Base-by-base conservation (phyloP, 1,284 basidiomycete species). In the Rhodofomes roseus region DNA sequence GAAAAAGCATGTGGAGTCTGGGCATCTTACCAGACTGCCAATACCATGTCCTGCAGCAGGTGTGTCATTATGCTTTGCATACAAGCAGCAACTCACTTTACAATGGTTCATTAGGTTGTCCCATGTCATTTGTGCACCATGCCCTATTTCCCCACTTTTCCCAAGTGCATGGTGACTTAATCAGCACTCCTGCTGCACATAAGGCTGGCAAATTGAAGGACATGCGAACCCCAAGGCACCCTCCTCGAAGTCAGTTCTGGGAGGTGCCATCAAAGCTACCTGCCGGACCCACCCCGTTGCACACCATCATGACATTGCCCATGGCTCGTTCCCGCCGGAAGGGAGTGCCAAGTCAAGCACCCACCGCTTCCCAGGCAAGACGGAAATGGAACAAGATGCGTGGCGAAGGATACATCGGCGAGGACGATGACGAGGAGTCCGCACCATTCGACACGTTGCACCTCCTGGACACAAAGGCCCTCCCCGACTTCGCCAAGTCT, bases 1-100 rank as follows among this genome's bases (percentile, higher is more conserved):
- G n/a, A 40, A 56, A 27, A 36, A 61, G n/a, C 69, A 70, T 34
- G 44, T 69, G 8, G 56, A 63, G 22, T 55, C 61, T 4, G 66
- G 63, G 48, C 69, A 70, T 53, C 44, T 68, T 54, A 59, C 61
- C 8, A 56, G 65, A 25, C 25, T 66, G 1, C 39, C 55, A 4
- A 48, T 70, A 16, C 64, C 65, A 52, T 70, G 69, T 40, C 69
- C 68, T 6, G 39, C 65, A 14, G 40, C 60, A 60, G 68, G 69
- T 67, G 36, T 46, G 50, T 11, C 41, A 46, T 23, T 31, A 41
- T 16, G 4, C n/a, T 9, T 5, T 20, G 18, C 2, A 31, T 20
- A 22, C 4, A 29, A n/a, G 31, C 37, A 31, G n/a, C 48, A 22
- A 34, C 23, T 16, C 50, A 4, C 16, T 18, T 34, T 4, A 34